Evolutionary conservation across 345 rosid species (phyloP), one percentile per base, ranked within the genome.

Genomic region (Brassica cretica): DNA sequence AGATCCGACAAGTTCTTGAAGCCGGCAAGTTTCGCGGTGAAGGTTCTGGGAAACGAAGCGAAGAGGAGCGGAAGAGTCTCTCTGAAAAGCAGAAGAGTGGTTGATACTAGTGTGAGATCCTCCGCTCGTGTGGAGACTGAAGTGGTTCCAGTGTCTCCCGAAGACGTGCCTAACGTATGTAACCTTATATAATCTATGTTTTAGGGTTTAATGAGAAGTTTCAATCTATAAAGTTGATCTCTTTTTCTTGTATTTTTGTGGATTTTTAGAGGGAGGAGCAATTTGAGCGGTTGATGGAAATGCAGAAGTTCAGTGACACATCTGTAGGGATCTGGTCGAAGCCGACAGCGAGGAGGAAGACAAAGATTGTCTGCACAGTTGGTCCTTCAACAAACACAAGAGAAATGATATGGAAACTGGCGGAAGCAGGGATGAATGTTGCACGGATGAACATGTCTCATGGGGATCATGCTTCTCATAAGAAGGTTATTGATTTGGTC

Each of bases 351-450:
- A 87, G 90, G 53, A 84, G 98, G 67, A 95, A 95, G 88, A 95
- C 99, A 5, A 95, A 95, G 89, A 95, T 95, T 51, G 99, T 95
- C 14, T 91, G 99, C 84, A 95, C 99, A 0, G 89, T 95, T 71
- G 99, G 99, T 64, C 99, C 98, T 46, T 95, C 98, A 3, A 90
- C 99, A 56, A 82, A 91, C 81, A 93, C 98, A 3, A 76, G 85
- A 70, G 99, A 95, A 84, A 95, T 95, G 99, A 91, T 95, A 82
- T 93, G 99, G 99, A 93, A 91, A 83, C 81, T 95, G 75, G 99
- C 99, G 25, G 99, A 95, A 84, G 90, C 96, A 62, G 99, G 98
- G 62, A 95, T 95, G 99, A 95, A 95, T 72, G 98, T 93, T 78
- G 97, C 99, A 70, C 85, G 99, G 67, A 4, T 95, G 90, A 95